Conservation (phyloP, 1,284 basidiomycete genomes). For the Wolfiporia cocos region DNA sequence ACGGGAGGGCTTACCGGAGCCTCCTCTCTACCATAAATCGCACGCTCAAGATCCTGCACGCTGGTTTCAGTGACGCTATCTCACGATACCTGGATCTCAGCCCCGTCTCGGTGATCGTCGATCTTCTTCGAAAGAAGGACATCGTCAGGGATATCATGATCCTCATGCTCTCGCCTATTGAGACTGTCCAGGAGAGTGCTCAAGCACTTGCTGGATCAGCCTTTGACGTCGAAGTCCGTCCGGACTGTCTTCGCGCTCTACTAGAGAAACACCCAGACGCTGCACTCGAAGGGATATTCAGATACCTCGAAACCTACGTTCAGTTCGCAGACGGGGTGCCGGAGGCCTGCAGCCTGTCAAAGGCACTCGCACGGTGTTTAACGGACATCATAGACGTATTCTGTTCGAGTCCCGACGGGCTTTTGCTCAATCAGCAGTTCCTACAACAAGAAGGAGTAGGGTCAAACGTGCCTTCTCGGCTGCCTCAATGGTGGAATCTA, state of each 20-base stretch:
- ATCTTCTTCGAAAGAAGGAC: slow-evolving; percentile 45
- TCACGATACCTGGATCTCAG: slow-evolving; percentile 59
- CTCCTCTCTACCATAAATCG: slow-evolving; percentile 52
- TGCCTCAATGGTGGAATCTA: slow-evolving; percentile 76
- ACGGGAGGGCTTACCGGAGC: slow-evolving; percentile 16
- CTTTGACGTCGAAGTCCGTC: slow-evolving; percentile 80
- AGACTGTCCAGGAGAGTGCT: slow-evolving; percentile 65
- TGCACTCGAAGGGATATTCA: slow-evolving; percentile 64
- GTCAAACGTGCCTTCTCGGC: slow-evolving; percentile 38
- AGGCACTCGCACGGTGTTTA: slow-evolving; percentile 84
- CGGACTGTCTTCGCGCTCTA: slow-evolving; percentile 79
- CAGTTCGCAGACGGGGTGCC: slow-evolving; percentile 57
- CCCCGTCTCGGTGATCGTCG: slow-evolving; percentile 39
- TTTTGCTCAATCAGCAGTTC: slow-evolving; percentile 57
- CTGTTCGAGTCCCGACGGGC: slow-evolving; percentile 65
- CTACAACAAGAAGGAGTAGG: slow-evolving; percentile 40
- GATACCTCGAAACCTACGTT: slow-evolving; percentile 63
- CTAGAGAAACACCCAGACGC: slow-evolving; percentile 58
- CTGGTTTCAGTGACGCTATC: slow-evolving; percentile 57
- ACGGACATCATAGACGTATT: slow-evolving; percentile 88
- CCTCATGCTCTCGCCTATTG: slow-evolving; percentile 78
- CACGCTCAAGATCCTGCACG: slow-evolving; percentile 47
- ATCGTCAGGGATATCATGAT: slow-evolving; percentile 53
- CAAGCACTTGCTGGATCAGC: slow-evolving; percentile 75
- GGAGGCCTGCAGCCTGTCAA: slow-evolving; percentile 83